A percentile compares a stretch with the other conserved stretches of the same genome.
Conservation (phyloP, 2,329 filamentous ascomycete genomes). For the Onygena corvina region DNA sequence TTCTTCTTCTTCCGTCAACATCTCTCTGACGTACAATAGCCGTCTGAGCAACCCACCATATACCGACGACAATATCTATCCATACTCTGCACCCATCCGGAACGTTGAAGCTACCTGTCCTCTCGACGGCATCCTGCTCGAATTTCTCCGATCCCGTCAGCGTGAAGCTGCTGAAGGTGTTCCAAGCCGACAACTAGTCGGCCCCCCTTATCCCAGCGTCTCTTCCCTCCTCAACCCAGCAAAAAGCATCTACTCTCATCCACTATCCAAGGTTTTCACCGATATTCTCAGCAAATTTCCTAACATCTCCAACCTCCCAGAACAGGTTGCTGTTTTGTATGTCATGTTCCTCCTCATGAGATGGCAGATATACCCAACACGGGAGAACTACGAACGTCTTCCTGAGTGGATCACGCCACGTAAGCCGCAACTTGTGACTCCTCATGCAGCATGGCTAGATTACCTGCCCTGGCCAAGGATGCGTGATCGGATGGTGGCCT, state of each 20-base stretch:
- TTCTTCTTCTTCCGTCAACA: slow-evolving; percentile 17
- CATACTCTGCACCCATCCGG: slow-evolving; percentile 38
- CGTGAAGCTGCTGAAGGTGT: slow-evolving; percentile 55
- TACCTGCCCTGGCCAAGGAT: slow-evolving; percentile 68
- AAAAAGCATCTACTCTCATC: slow-evolving; percentile 52
- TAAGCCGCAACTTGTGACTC: slow-evolving; percentile 50
- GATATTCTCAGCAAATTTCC: slow-evolving; percentile 79
- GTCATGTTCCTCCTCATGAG: slow-evolving; percentile 78
- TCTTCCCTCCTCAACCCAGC: slow-evolving; percentile 64
- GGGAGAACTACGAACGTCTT: slow-evolving; percentile 65
- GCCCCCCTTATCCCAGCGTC: slow-evolving; percentile 68
- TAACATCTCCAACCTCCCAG: slow-evolving; percentile 62
- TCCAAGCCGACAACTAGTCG: slow-evolving; percentile 53
- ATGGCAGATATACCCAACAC: slow-evolving; percentile 70
- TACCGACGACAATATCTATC: slow-evolving; percentile 21
- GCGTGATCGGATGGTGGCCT: slow-evolving; percentile 52
- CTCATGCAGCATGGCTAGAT: slow-evolving; percentile 74
- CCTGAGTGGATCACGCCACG: slow-evolving; percentile 61
- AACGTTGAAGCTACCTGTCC: slow-evolving; percentile 61
- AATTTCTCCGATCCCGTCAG: slow-evolving; percentile 60
- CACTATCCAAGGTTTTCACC: slow-evolving; percentile 71
- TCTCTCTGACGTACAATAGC: background rate
- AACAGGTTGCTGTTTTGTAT: slow-evolving; percentile 70
- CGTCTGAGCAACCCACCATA: slow-evolving; percentile 14
- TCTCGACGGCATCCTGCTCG: slow-evolving; percentile 64